Percentiles rank a stretch among this genome's conserved stretches.
Conservation (phyloP, 23 red algal species). For the Gracilariopsis chorda region DNA sequence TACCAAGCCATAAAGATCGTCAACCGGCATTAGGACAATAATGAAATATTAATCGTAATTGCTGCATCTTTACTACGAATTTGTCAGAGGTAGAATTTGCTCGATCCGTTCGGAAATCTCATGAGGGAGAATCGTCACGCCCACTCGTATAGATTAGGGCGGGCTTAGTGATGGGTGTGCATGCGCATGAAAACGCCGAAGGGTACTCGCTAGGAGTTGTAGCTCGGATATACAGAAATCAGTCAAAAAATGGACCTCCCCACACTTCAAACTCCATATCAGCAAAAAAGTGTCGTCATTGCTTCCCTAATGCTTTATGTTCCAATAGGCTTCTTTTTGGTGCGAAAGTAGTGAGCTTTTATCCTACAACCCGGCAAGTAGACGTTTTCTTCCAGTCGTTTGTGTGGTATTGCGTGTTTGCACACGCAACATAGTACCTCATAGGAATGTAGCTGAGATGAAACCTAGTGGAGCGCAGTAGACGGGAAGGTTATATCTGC, state of each 20-base stretch:
- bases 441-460: no score
- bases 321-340: not conserved
- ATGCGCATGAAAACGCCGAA: not conserved
- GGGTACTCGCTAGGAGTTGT: conserved; percentile 12
- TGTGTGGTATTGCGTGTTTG: no score
- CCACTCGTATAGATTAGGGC: not conserved
- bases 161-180: not conserved
- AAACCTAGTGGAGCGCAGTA: no score
- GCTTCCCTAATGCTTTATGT: not conserved
- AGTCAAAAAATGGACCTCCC: conserved; percentile 9
- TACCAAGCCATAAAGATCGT: no score
- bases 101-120: not conserved
- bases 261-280: conserved; percentile 3
- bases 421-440: no score
- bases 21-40: no score
- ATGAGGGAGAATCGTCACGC: not conserved
- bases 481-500: no score
- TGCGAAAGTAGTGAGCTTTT: not conserved
- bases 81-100: conserved; percentile 7
- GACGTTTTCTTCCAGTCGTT: not conserved
- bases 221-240: not conserved
- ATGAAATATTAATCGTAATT: not conserved
- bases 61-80: not conserved
- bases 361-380: not conserved
- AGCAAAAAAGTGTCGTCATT: not conserved